Evolutionary conservation across 495 filamentous ascomycete species (phyloP).

Genomic region (Penicillium waksmanii): DNA sequence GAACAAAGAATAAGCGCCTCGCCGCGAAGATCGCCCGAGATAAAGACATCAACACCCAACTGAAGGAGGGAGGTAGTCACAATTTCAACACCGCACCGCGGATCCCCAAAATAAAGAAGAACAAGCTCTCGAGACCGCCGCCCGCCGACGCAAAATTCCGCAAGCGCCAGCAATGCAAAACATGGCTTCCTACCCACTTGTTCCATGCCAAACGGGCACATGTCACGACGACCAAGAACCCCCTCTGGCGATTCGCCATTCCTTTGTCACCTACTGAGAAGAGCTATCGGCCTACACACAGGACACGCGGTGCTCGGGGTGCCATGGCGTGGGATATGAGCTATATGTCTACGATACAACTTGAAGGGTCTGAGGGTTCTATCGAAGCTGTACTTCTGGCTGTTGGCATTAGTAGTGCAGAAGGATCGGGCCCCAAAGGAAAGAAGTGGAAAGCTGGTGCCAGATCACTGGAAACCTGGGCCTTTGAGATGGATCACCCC

Average conservation of each 20-base stretch:
- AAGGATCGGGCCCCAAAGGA: conserved; percentile 63
- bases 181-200: conserved; percentile 92
- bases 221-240: conserved; percentile 77
- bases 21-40: conserved; percentile 29
- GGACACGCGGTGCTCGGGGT: conserved; percentile 70
- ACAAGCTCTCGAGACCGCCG: conserved; percentile 67
- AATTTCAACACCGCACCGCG: conserved; percentile 48
- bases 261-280: conserved; percentile 86
- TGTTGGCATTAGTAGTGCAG: conserved; percentile 59
- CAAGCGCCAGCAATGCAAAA: conserved; percentile 86
- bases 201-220: conserved; percentile 91
- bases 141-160: conserved; percentile 71
- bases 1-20: conserved; percentile 55
- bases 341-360: conserved; percentile 84
- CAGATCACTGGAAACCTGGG: conserved; percentile 68
- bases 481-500: conserved; percentile 60
- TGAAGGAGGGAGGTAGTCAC: conserved; percentile 42
- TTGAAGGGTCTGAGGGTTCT: conserved; percentile 68
- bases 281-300: conserved; percentile 83
- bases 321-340: conserved; percentile 91
- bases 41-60: conserved; percentile 35
- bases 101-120: conserved; percentile 70
- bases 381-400: conserved; percentile 66
- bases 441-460: conserved; percentile 75
- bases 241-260: conserved; percentile 87